These are phyloP conservation scores for Zygosaccharomyces kombuchaensis DNA, from an alignment of 805 yeast genomes.

Conservation along the genomic window DNA sequence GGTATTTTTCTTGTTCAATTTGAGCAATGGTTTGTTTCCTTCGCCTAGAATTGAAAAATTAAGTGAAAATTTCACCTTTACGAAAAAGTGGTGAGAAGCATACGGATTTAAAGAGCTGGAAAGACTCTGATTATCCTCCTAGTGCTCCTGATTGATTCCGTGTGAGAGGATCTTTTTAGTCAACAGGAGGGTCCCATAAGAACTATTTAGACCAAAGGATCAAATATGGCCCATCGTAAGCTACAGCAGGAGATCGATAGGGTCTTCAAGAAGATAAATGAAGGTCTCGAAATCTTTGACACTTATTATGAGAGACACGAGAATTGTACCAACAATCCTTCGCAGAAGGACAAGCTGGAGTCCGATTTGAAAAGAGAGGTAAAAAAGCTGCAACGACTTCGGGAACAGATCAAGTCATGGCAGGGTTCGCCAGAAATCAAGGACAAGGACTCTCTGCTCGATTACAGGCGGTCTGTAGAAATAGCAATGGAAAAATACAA, in stretches of 20 bases:
- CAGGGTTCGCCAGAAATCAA: constrained; percentile 85
- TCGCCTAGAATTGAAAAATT: neutral
- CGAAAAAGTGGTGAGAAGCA: neutral
- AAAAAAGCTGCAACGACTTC: constrained; percentile 83
- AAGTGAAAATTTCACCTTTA: constrained; percentile 6
- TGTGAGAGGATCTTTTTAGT: neutral
- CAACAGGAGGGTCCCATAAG: neutral
- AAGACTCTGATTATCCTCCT: neutral
- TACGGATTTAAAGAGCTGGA: neutral
- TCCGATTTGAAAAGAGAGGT: constrained; percentile 91
- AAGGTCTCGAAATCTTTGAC: constrained; percentile 84
- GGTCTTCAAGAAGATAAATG: constrained; percentile 79
- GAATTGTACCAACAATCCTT: constrained; percentile 66
- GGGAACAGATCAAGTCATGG: constrained; percentile 97
- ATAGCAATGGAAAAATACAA: constrained; percentile 93
- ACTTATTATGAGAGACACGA: constrained; percentile 80
- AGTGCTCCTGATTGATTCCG: neutral
- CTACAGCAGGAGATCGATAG: constrained; percentile 77
- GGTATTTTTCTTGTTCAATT: neutral
- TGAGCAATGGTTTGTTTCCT: constrained; percentile 2
- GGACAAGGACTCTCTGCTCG: constrained; percentile 78
- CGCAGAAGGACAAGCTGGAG: constrained; percentile 92
- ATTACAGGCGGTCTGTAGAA: constrained; percentile 66
- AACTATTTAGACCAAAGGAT: neutral
- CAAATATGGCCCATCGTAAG: constrained; percentile 43